phyloP scores from a whole-genome alignment of 2,329 filamentous ascomycete species.

The Trichoderma endophyticum region DNA sequence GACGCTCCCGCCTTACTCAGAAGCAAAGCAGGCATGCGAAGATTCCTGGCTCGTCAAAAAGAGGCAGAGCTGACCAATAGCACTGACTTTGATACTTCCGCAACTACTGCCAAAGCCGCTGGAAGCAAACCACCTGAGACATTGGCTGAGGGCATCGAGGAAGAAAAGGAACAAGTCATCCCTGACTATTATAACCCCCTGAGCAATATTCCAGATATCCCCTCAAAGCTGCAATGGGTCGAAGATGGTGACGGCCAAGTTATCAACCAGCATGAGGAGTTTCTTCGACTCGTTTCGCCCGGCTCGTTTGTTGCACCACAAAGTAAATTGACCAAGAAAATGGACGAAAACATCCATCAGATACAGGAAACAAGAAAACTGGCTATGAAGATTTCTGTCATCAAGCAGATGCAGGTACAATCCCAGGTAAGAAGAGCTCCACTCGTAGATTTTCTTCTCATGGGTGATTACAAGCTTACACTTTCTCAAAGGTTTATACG shows the following conservation, averaged over 20 bases:
- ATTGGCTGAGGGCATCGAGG: constrained; percentile 91
- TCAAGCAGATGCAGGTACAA: constrained; percentile 99
- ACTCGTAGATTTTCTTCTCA: background rate
- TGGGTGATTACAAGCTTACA: background rate
- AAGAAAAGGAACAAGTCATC: constrained; percentile 76
- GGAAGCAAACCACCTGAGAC: constrained; percentile 61
- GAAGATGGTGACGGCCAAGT: constrained; percentile 88
- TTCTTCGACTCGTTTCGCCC: constrained; percentile 70
- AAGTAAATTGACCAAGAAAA: constrained; percentile 70
- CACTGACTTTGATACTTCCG: constrained; percentile 36
- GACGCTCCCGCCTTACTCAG: constrained; percentile 86
- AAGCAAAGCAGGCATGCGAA: constrained; percentile 83
- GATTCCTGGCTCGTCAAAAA: constrained; percentile 77
- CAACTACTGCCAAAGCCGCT: constrained; percentile 44
- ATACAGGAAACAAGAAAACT: constrained; percentile 97
- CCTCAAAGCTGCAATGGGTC: constrained; percentile 75
- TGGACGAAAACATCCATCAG: constrained; percentile 88
- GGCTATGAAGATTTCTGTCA: constrained; percentile 92
- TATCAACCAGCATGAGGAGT: constrained; percentile 83
- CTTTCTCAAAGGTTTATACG: constrained; percentile 69
- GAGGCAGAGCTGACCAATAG: constrained; percentile 54
- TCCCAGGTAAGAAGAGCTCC: constrained; percentile 68
- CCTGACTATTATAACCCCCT: constrained; percentile 94
- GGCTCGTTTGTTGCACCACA: constrained; percentile 73
- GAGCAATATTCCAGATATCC: constrained; percentile 80